A percentile compares a stretch with the other conserved stretches of the same genome.
These are phyloP conservation scores for Scenedesmus sp. DNA, from an alignment of 163 green algal genomes.

Conservation along the genomic window DNA sequence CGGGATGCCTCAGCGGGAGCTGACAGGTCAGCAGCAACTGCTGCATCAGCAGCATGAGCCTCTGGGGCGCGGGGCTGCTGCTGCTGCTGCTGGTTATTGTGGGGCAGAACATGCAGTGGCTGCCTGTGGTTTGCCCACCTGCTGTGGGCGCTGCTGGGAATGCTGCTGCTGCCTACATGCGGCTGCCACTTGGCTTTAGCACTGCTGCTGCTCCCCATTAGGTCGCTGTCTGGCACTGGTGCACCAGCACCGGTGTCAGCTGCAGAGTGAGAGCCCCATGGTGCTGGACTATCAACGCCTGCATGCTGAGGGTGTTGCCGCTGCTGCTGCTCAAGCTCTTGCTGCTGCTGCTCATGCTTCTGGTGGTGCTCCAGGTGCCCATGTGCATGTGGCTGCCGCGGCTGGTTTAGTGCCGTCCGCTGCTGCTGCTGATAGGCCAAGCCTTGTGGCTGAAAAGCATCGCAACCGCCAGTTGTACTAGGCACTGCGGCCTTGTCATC, in stretches of 20 bases:
- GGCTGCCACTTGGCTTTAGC: not conserved
- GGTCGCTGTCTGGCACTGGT: not conserved
- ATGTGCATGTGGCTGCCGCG: not conserved
- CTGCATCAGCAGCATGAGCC: not conserved
- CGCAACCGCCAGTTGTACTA: not conserved
- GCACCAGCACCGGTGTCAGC: not conserved
- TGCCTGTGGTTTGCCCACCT: constrained; percentile 5
- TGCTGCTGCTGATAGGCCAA: not conserved
- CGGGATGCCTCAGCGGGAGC: not conserved
- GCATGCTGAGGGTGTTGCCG: not conserved
- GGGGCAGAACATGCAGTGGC: not conserved
- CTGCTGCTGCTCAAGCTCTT: not conserved
- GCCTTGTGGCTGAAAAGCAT: not conserved
- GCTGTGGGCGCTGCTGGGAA: not conserved
- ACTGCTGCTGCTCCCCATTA: not conserved
- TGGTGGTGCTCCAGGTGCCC: not conserved
- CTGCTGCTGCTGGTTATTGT: constrained; percentile 11
- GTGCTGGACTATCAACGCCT: not conserved
- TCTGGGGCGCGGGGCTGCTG: too few relatives aligned
- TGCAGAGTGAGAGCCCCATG: too few relatives aligned
- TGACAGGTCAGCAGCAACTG: not conserved
- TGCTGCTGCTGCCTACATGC: not conserved
- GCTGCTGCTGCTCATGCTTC: constrained; percentile 4
- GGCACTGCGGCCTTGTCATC: not conserved
- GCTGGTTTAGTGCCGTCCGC: not conserved